Percentiles rank a stretch among this genome's conserved stretches.
Evolutionary conservation across 495 filamentous ascomycete species (phyloP).

Genomic region (Parachaetomium inaequale): DNA sequence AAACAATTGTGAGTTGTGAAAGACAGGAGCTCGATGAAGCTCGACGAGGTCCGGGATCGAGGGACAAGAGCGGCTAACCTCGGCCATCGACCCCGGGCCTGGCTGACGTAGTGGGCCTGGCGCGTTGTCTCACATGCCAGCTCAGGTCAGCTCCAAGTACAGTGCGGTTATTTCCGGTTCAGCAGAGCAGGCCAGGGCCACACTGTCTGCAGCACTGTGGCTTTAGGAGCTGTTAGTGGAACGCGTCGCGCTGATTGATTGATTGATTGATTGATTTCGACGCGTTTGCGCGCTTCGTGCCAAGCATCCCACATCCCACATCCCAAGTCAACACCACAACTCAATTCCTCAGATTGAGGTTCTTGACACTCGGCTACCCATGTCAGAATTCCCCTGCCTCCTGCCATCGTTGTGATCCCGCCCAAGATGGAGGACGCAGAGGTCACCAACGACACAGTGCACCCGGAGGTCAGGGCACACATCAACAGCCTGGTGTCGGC

Average conservation of each 20-base stretch:
- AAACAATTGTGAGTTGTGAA: slow-evolving; percentile 14
- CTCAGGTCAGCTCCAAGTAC: too few relatives aligned
- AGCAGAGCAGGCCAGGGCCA: neutral
- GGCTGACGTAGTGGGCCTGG: too few relatives aligned
- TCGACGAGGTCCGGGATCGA: slow-evolving; percentile 1
- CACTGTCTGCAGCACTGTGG: neutral
- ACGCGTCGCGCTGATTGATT: slow-evolving; percentile 11
- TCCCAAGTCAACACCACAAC: neutral
- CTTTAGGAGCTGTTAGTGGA: neutral
- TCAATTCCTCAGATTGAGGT: neutral
- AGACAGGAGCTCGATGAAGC: neutral
- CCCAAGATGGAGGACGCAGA: slow-evolving; percentile 50
- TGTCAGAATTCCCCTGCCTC: neutral
- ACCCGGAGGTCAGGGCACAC: slow-evolving; percentile 85
- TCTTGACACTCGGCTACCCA: neutral
- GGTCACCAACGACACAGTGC: slow-evolving; percentile 55
- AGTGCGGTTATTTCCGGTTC: neutral
- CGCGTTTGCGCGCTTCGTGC: slow-evolving; percentile 9
- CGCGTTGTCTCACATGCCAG: too few relatives aligned
- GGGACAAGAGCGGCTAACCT: slow-evolving; percentile 38
- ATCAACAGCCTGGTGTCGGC: slow-evolving; percentile 89
- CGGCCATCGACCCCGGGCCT: slow-evolving; percentile 25
- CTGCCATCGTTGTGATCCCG: slow-evolving; percentile 16
- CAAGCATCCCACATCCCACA: slow-evolving; percentile 5
- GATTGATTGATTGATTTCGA: slow-evolving; percentile 8